Conservation (phyloP, 331 rosid species). For the Rhamnella rubrinervis region DNA sequence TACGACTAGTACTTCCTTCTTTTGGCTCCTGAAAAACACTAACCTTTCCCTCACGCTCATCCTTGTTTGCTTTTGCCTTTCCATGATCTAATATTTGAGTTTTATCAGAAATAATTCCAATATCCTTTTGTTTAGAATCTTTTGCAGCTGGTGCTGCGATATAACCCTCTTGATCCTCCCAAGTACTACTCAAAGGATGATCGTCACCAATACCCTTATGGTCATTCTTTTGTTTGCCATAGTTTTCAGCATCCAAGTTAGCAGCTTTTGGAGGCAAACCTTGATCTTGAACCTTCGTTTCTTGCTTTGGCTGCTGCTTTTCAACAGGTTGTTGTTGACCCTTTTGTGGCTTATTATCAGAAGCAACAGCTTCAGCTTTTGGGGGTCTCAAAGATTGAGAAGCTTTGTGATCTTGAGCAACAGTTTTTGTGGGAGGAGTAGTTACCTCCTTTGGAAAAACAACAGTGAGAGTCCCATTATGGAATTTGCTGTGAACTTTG, state of each 20-base stretch:
- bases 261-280: background rate
- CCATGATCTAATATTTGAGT: too few relatives aligned
- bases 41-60: background rate
- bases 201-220: background rate
- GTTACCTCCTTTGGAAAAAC: conserved; percentile 34
- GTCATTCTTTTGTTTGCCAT: background rate
- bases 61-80: background rate
- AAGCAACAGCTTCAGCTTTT: background rate
- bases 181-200: too few relatives aligned
- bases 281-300: background rate
- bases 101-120: too few relatives aligned
- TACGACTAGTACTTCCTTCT: too few relatives aligned
- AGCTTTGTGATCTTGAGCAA: conserved; percentile 18
- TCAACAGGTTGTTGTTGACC: too few relatives aligned
- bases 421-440: background rate
- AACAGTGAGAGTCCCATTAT: conserved; percentile 32
- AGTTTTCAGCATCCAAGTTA: background rate
- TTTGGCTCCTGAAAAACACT: too few relatives aligned
- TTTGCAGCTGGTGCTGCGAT: too few relatives aligned
- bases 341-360: too few relatives aligned
- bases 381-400: conserved; percentile 9
- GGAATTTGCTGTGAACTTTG: conserved; percentile 33
- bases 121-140: too few relatives aligned
- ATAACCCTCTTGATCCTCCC: too few relatives aligned
- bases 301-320: background rate